Evolutionary conservation across 768 basidiomycete species (phyloP), one percentile per base, ranked within the genome.

Genomic region (Termitomyces sp.): DNA sequence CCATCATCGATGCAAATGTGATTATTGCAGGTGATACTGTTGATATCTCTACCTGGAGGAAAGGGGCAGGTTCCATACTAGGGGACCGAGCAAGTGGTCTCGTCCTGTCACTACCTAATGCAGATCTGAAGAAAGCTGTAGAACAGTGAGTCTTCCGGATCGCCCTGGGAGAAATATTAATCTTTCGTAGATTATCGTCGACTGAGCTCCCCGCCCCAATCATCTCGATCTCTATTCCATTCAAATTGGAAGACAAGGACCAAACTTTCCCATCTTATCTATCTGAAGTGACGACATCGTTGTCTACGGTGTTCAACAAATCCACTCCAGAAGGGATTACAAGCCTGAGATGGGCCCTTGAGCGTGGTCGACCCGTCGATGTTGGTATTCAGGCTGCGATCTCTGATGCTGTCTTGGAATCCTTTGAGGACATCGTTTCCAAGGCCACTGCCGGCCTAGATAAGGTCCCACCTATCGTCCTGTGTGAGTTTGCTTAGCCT

Each of bases 1-100:
- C 69, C 21, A 74, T 93, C 56, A 74, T 89, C 62, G 91, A 93
- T 66, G 81, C 85, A 7, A 79, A 86, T 64, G 81, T 90, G 58
- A 70, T 79, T 15, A 65, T 77, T 52, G 62, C 69, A 0, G 68
- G 71, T 60, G 65, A 69, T 28, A 71, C 75, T 52, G 66, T 74
- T 45, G 71, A 71, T 58, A 68, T 81, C 19, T 60, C 67, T 41
- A 72, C 74, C 44, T 89, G 82, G 80, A 80, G 77, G 68, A 69
- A 71, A 22, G 77, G 84, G 48, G 73, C 76, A 8, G 80, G 77
- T 32, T 66, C 75, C 43, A 64, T 66, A 7, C 70, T 85, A 17
- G 73, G 72, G 22, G 69, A 66, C 26, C 77, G 80, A 56, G 70
- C 77, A 45, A 64, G 68, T 40, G 85, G 84, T 24, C 69, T 88